Evolutionary conservation across 2,329 filamentous ascomycete species (phyloP), one percentile per base, ranked within the genome.

Genomic region (Hypoxylon sp.): DNA sequence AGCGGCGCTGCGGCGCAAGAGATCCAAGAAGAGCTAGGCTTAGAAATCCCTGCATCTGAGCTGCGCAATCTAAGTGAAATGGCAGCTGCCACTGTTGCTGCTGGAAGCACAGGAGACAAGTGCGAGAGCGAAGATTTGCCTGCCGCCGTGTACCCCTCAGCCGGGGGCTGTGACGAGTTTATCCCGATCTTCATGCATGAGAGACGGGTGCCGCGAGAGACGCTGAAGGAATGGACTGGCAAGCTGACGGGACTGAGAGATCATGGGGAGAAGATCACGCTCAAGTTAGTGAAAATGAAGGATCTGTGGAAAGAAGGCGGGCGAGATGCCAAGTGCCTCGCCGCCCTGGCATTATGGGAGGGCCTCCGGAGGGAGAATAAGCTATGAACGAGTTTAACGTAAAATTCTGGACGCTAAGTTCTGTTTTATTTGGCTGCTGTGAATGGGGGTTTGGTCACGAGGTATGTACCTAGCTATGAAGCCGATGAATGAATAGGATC

Each of bases 111-210:
- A 8, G 59, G 42, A 6, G 57, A 53, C 13, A 19, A n/a, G 17
- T 31, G 62, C 7, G 70, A 62, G 1, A 69, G 72, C 11, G 74
- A 84, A 52, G 75, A 73, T 0, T 71, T 87, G 2, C 80, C 85
- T 0, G 72, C 74, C 29, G 88, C 84, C 3, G 82, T 89, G 82
- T 89, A 83, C 62, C 87, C 88, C 2, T 88, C 85, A 6, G 82
- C 86, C 0, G 88, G 88, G 0, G 88, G 85, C 0, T 89, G 87
- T 71, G 88, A 91, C 75, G 88, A 90, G 76, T 83, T 85, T 72
- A 81, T 90, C 19, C 86, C 84, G 8, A 83, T 90, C 21, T 90
- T 87, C 73, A 82, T 86, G 70, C 82, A 87, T 71, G 86, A 89
- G 79, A 81, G 83, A 52, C 80, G 82, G 24, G 81, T 90, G 3